These are phyloP conservation scores for Terana coerulea DNA, from an alignment of 768 basidiomycete genomes.

Conservation along the genomic window DNA sequence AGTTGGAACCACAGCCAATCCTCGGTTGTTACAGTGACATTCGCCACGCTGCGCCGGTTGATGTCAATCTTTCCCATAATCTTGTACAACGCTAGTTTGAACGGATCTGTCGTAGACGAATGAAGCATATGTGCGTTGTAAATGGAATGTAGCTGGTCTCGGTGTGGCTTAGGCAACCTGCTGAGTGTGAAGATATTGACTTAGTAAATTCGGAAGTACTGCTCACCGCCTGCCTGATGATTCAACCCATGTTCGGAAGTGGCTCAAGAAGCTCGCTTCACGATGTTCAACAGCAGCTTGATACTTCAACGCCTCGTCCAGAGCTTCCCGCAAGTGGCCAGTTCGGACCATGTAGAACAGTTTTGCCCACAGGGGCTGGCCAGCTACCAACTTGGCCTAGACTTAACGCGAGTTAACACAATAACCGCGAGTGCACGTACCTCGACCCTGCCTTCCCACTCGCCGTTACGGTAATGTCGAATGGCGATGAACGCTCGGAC, in stretches of 20 bases:
- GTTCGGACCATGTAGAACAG: conserved; percentile 90
- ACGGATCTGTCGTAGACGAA: conserved; percentile 84
- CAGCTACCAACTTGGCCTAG: conserved; percentile 65
- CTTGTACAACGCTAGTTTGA: conserved; percentile 95
- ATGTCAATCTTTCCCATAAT: conserved; percentile 92
- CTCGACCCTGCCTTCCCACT: conserved; percentile 87
- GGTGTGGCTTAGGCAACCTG: conserved; percentile 67
- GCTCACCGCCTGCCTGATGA: conserved; percentile 73
- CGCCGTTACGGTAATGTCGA: conserved; percentile 72
- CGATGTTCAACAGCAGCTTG: conserved; percentile 71
- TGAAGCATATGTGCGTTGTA: conserved; percentile 91
- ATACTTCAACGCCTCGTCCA: conserved; percentile 67
- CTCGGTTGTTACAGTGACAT: conserved; percentile 89
- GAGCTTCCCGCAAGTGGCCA: conserved; percentile 77
- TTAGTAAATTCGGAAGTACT: background rate
- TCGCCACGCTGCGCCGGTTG: conserved; percentile 67
- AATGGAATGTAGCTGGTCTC: conserved; percentile 75
- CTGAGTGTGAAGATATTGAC: conserved; percentile 1
- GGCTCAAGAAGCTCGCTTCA: conserved; percentile 78
- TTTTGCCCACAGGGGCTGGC: conserved; percentile 90
- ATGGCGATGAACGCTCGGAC: conserved; percentile 85
- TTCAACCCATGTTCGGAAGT: conserved; percentile 82
- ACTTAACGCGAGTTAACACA: too few relatives aligned
- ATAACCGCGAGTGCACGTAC: conserved; percentile 35
- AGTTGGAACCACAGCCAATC: conserved; percentile 99